These are phyloP conservation scores for Sugiyamaella mastotermitis DNA, from an alignment of 805 yeast species.

Conservation along the genomic window DNA sequence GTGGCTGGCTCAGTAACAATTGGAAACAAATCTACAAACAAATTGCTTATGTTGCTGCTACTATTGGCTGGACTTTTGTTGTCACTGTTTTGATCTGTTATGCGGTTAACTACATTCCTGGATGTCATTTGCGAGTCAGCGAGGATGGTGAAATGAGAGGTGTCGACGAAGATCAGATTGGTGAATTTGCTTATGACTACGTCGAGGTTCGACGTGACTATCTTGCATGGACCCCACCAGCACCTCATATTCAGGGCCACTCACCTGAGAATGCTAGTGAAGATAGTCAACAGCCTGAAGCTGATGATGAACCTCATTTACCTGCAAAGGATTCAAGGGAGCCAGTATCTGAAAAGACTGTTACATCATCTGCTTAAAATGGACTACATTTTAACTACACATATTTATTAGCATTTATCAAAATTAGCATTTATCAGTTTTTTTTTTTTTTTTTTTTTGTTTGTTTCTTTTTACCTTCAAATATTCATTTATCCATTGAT, in stretches of 20 bases:
- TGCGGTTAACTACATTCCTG: constrained; percentile 72
- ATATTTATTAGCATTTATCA: no score
- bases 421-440: no score
- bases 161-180: constrained; percentile 94
- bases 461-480: no score
- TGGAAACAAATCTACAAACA: constrained; percentile 90
- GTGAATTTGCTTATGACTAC: constrained; percentile 98
- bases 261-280: no score
- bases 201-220: constrained; percentile 93
- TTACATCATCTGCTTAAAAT: no score
- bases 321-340: no score
- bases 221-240: constrained; percentile 37
- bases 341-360: no score
- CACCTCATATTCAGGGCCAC: constrained; percentile 10
- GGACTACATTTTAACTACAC: no score
- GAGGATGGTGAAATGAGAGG: constrained; percentile 86
- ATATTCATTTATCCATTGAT: no score
- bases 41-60: constrained; percentile 73
- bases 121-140: constrained; percentile 68
- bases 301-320: no score
- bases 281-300: no score
- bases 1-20: constrained; percentile 91
- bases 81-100: constrained; percentile 74
- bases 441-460: no score
- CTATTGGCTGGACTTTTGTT: constrained; percentile 64